Evolutionary conservation across 306 rosid species (phyloP).

Genomic region (Mucuna pruriens): DNA sequence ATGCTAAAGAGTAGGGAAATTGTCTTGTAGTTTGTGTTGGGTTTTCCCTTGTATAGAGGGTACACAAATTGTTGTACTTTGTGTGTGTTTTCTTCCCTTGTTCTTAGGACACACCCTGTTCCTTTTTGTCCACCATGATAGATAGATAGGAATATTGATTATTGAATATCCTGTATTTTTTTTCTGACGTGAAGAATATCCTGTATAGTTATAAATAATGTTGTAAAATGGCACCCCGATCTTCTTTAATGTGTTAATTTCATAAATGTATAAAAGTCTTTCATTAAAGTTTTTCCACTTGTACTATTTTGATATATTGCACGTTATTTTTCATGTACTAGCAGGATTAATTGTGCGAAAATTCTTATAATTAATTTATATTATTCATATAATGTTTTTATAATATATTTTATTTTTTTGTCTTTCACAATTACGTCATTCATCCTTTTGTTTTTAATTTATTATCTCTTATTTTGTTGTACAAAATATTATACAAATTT

Average conservation of each 20-base stretch:
- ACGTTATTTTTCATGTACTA: background rate
- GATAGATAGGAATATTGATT: background rate
- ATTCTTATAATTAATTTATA: background rate
- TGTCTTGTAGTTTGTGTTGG: conserved; percentile 39
- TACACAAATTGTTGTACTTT: conserved; percentile 29
- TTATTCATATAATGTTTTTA: background rate
- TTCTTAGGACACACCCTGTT: background rate
- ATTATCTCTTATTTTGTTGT: no score
- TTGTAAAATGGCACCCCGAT: background rate
- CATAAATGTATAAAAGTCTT: conserved; percentile 4
- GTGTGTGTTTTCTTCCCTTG: background rate
- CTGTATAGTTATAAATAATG: background rate
- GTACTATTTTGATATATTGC: no score
- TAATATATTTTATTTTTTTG: background rate
- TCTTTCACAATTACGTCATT: no score
- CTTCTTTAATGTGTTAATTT: background rate
- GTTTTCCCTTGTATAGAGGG: conserved; percentile 23
- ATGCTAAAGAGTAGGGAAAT: no score
- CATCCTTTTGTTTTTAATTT: no score
- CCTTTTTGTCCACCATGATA: no score
- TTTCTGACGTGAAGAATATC: background rate
- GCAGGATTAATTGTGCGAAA: background rate
- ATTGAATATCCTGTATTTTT: background rate
- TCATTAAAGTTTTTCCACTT: no score
- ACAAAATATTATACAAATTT: no score